Base-by-base conservation (phyloP, 2,329 filamentous ascomycete genomes). In the Xylaria digitata region DNA sequence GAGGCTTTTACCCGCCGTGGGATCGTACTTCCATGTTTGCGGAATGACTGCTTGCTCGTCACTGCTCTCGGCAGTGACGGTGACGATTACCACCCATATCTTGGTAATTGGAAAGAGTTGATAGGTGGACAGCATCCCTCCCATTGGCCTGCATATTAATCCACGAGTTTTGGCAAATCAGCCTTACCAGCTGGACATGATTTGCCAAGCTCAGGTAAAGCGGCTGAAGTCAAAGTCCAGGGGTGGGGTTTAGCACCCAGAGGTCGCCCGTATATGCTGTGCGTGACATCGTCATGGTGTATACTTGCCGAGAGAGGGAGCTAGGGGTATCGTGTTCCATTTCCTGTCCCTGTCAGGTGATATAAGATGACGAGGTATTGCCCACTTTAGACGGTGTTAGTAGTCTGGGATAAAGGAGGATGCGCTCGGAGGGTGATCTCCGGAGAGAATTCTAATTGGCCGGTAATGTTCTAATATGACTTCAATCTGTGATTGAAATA, bases 101-200 rank as follows among this genome's bases (percentile, higher is more conserved):
- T 63, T 66, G 56, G 67, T 64, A 69, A 69, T 67, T 50, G 58
- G 40, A 49, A 15, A 55, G 34, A 40, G 49, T 17, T 68, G 63
- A 68, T 68, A 66, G 66, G 66, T 19, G 46, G 62, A 52, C 50
- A 21, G n/a, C 45, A 40, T 30, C 40, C 34, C 52, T 59, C 43
- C 26, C 23, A 23, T 43, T 54, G 6, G 26, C 32, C 19, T n/a
- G 46, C 55, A 67, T 57, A 69, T 69, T 69, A 69, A 64, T 45
- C 54, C 34, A 52, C 40, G 62, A 60, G 52, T 70, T 68, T 70
- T 65, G 68, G 65, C 65, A 68, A 70, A 70, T 70, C 65, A 68
- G 68, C 68, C 68, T 68, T 68, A 60, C 68, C 61, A 70, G 68
- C 65, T 70, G 56, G 56, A 61, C 63, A 50, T 50, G 59, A 49